Percentiles rank a stretch among this genome's conserved stretches.
These are phyloP conservation scores for Ceriops tagal DNA, from an alignment of 345 rosid species.

Conservation along the genomic window DNA sequence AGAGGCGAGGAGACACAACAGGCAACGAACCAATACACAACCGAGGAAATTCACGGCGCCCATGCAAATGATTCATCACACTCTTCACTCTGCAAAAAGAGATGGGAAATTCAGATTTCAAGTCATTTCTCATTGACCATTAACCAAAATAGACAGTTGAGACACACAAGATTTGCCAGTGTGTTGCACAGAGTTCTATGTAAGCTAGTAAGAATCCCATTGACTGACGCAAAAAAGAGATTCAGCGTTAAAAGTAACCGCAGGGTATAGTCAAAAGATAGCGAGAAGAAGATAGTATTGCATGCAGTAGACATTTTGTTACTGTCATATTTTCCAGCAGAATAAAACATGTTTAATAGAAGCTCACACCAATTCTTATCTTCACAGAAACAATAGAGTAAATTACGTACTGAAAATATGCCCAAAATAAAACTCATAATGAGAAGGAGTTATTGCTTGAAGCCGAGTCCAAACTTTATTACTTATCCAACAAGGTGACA, in stretches of 20 bases:
- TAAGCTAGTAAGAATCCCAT: neutral
- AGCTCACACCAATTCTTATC: neutral
- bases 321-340: neutral
- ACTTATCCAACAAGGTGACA: too few relatives aligned
- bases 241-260: neutral
- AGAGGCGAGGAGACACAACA: neutral
- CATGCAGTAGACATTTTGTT: neutral
- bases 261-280: neutral
- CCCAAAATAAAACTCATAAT: too few relatives aligned
- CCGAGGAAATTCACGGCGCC: constrained; percentile 69
- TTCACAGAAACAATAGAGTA: too few relatives aligned
- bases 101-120: constrained; percentile 4
- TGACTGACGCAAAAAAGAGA: neutral
- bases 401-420: too few relatives aligned
- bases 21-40: constrained; percentile 56
- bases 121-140: neutral
- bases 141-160: neutral
- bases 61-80: constrained; percentile 71
- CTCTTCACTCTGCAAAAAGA: constrained; percentile 63
- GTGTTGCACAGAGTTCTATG: neutral
- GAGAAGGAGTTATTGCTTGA: too few relatives aligned
- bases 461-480: too few relatives aligned
- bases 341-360: neutral
- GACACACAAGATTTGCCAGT: neutral
- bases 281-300: neutral